Evolutionary conservation across 148 eudicot species (phyloP), one percentile per base, ranked within the genome.

Genomic region (Cornus suecica): DNA sequence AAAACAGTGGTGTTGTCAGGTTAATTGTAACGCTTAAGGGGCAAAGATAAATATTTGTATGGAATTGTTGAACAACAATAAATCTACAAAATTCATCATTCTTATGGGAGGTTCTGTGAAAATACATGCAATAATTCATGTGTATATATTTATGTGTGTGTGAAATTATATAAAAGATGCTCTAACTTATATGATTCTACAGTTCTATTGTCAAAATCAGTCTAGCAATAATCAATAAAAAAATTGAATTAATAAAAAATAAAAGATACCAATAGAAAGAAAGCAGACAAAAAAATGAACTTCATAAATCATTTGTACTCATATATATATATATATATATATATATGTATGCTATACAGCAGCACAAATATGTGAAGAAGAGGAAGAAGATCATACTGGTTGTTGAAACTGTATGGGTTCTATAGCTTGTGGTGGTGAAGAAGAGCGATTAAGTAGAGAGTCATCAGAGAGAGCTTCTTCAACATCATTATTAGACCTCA

Each of bases 361-460:
- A 66, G 10, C 45, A 10, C 5, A 30, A 5, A 14, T 26, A 11
- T 10, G 8, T 41, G 45, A 27, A 30, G 20, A 3, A 8, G 11
- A 48, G 25, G 9, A 65, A 34, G 63, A 16, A 41, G 14, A 8
- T 70, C 76, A 77, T 77, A 85, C 87, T 3, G 75, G 65, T 18
- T 77, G 72, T 41, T 32, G 74, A n/a, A 64, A 29, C 28, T 66
- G 69, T 24, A 70, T 61, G 28, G 62, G 66, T 31, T 79, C 76
- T 25, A 70, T 20, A 25, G 65, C 73, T 56, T 74, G 72, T 61
- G 85, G 87, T n/a, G 85, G 81, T 0, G 82, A 70, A 65, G 74
- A 31, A 66, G 87, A 76, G 62, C 74, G 54, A 23, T 80, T 63
- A 16, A 70, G 52, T 45, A 5, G 34, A 31, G 63, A 30, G 4